Base-by-base conservation (phyloP, 805 yeast species). In the Barnettozyma sucrosica region DNA sequence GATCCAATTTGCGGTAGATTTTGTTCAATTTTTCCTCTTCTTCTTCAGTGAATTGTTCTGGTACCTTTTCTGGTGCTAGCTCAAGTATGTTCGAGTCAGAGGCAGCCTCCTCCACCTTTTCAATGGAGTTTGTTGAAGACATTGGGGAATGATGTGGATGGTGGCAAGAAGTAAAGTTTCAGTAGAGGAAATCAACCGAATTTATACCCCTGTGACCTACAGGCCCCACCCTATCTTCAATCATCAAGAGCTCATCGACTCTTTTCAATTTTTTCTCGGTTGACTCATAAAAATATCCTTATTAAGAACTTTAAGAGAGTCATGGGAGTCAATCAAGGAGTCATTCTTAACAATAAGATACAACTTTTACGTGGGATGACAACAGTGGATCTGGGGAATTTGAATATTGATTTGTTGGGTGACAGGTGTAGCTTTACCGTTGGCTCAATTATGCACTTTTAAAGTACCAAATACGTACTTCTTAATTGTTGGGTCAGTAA, bases 1-100 rank as follows among this genome's bases (percentile, higher is more conserved):
- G 59, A 60, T 86, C 95, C 21, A 86, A 68, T 56, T 76, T 79
- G 43, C 84, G 63, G 62, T 86, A 82, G 32, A 81, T 69, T 36
- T 64, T 66, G 56, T 81, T 81, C 38, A 82, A 65, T 43, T 70
- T 65, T 40, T 67, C 66, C 13, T 45, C 51, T 34, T 64, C 66
- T 14, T 59, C 63, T 2, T 45, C 49, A 6, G 66, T 62, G 50
- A 61, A 58, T 8, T 26, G 21, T 5, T 43, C 45, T 19, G 25
- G 36, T 14, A 42, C 44, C 14, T 14, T 21, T 9, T 46, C 46
- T 11, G 20, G 21, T 9, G 38, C 42, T 20, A 46, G 52, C n/a
- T 46, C 53, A n/a, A 45, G 39, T 10, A 47, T 33, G 34, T 44
- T 43, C 13, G 43, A 38, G 13, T 44, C 40, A 2, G 52, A 45